Percentiles rank a stretch among this genome's conserved stretches.
Evolutionary conservation across 2,329 filamentous ascomycete species (phyloP).

Genomic region (Dactylellina haptotyla): DNA sequence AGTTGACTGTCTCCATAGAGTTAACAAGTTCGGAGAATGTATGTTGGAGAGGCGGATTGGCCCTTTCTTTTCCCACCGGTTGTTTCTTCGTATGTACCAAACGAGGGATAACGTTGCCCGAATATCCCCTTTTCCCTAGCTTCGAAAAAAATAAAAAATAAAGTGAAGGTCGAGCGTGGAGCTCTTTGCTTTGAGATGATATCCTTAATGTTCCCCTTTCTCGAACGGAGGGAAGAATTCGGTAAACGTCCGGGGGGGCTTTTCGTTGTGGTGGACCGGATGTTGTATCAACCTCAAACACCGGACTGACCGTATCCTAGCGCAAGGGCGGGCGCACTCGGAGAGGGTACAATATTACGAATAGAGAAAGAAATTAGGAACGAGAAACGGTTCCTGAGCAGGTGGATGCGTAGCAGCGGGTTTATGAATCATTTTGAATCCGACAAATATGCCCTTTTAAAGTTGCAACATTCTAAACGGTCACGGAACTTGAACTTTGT

Average conservation of each 20-base stretch:
- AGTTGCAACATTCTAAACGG: no score
- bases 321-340: slow-evolving; percentile 45
- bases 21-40: slow-evolving; percentile 25
- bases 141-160: slow-evolving; percentile 6
- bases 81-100: background rate
- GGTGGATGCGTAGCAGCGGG: background rate
- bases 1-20: slow-evolving; percentile 39
- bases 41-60: slow-evolving; percentile 13
- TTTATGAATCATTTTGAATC: no score
- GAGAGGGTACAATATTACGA: slow-evolving; percentile 27
- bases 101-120: slow-evolving; percentile 21
- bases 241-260: slow-evolving; percentile 32
- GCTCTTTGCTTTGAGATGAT: slow-evolving; percentile 21
- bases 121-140: slow-evolving; percentile 1
- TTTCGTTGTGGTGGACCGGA: slow-evolving; percentile 26
- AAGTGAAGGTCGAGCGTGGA: no score
- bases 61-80: background rate
- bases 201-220: slow-evolving; percentile 40
- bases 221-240: slow-evolving; percentile 44
- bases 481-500: no score
- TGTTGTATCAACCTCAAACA: slow-evolving; percentile 52
- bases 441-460: no score
- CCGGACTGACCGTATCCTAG: slow-evolving; percentile 42
- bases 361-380: slow-evolving; percentile 10
- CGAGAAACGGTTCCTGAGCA: slow-evolving; percentile 32